Evolutionary conservation across 441 rosid genomes (phyloP), one percentile per base, ranked within the genome.

Genomic region (Populus hybrid): DNA sequence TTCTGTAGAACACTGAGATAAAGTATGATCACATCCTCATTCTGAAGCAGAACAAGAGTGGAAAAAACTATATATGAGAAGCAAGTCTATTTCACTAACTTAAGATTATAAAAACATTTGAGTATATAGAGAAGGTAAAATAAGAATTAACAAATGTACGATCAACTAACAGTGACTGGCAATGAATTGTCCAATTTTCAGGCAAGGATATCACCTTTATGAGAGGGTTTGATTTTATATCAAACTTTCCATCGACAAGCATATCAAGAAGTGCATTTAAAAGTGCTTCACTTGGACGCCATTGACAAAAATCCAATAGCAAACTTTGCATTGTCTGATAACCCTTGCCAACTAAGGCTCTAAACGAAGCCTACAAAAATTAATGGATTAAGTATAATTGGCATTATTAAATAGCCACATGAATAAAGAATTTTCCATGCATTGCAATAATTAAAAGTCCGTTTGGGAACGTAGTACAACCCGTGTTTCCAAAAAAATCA

Each of bases 171-270:
- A 74, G 28, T 23, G 16, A 30, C 69, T 35, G 50, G 26, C 10
- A 36, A 59, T 57, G 66, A 74, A 53, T 73, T 76, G 79, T 71
- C 53, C 26, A 79, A 59, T 38, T 78, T 81, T 67, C 24, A 40
- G 76, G 74, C 75, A 46, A 79, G 63, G 38, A 74, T 67, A 68
- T 86, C 78, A 94, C 99, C 99, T 94, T 88, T 84, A 97, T 87
- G 68, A 87, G 89, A 76, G 88, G 92, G 84, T 83, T 90, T 78
- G 89, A 86, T 69, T 88, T 90, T 69, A 87, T 75, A 85, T 94
- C 97, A 83, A 94, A 97, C 81, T 84, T 91, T 35, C 99, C 99
- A 86, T 97, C 99, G 76, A 93, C 99, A 80, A 97, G 99, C 99
- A 97, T 97, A 84, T 94, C 99, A 82, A 97, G 98, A 57, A 97